Evolutionary conservation across 176 grass and related monocot genomes (phyloP).

Genomic region (Pontederia paniculata): DNA sequence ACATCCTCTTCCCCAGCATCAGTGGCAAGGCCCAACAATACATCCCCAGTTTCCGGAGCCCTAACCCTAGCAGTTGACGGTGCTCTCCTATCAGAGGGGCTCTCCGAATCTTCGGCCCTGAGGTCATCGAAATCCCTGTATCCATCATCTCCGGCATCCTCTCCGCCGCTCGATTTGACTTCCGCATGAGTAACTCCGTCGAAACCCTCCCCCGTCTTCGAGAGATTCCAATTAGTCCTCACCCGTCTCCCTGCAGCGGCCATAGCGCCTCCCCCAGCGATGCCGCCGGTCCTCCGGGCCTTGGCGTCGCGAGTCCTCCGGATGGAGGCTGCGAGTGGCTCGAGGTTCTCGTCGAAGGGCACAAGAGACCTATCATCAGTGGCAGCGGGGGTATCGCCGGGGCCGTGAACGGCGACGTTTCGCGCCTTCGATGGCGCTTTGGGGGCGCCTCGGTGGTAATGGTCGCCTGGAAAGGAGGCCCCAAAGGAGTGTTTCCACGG

Average conservation of each 20-base stretch:
- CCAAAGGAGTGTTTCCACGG: background rate
- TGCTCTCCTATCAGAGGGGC: slow-evolving; percentile 13
- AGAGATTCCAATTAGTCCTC: slow-evolving; percentile 8
- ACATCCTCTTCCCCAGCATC: slow-evolving; percentile 17
- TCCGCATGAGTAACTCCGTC: background rate
- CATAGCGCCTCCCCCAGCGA: background rate
- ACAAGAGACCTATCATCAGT: slow-evolving; percentile 22
- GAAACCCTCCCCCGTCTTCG: slow-evolving; percentile 4
- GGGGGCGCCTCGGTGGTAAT: slow-evolving; percentile 17
- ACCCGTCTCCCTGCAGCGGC: slow-evolving; percentile 10
- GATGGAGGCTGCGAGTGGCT: background rate
- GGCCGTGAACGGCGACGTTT: slow-evolving; percentile 28
- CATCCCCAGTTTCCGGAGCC: slow-evolving; percentile 52
- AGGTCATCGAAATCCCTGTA: slow-evolving; percentile 3
- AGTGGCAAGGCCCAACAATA: slow-evolving; percentile 1
- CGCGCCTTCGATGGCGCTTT: slow-evolving; percentile 20
- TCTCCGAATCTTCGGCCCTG: slow-evolving; percentile 25
- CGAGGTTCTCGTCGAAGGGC: slow-evolving; percentile 6
- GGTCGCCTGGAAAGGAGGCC: background rate
- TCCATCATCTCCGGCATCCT: slow-evolving; percentile 33
- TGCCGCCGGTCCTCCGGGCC: background rate
- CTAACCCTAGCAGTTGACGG: slow-evolving; percentile 39
- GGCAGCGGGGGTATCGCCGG: background rate
- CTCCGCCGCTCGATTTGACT: slow-evolving; percentile 6
- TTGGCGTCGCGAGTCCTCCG: background rate